Evolutionary conservation across 1,139 yeast genomes (phyloP).

Genomic region (Zygosaccharomyces sapae): DNA sequence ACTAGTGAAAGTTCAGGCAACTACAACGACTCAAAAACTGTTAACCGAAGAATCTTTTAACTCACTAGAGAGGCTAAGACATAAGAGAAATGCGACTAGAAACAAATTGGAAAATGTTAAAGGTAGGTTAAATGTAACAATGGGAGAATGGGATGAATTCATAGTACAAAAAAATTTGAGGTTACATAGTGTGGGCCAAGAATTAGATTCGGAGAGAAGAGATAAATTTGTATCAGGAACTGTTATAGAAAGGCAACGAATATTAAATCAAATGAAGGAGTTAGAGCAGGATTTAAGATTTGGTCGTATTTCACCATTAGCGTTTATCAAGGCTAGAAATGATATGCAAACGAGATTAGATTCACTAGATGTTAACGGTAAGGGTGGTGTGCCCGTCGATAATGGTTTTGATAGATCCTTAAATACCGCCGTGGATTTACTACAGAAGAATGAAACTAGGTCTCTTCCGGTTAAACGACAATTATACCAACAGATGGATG

Average conservation of each 20-base stretch:
- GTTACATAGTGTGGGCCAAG: conserved; percentile 19
- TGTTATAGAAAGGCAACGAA: conserved; percentile 19
- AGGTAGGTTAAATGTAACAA: conserved; percentile 11
- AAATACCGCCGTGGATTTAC: conserved; percentile 23
- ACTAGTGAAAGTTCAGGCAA: conserved; percentile 12
- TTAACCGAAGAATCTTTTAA: conserved; percentile 19
- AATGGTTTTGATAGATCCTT: conserved; percentile 25
- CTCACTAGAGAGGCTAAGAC: conserved; percentile 12
- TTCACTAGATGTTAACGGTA: conserved; percentile 10
- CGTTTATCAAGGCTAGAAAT: conserved; percentile 10
- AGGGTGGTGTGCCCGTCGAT: conserved; percentile 4
- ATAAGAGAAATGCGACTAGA: conserved; percentile 20
- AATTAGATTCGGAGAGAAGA: conserved; percentile 17
- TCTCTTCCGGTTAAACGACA: conserved; percentile 22
- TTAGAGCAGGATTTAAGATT: conserved; percentile 18
- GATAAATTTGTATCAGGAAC: conserved; percentile 10
- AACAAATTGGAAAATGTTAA: conserved; percentile 19
- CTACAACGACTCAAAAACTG: conserved; percentile 18
- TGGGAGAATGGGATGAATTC: conserved; percentile 15
- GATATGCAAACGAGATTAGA: conserved; percentile 21
- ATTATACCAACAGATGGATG: conserved; percentile 20
- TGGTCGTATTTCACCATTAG: conserved; percentile 16
- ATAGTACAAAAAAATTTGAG: conserved; percentile 17
- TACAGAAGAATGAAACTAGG: conserved; percentile 23
- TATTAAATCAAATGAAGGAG: conserved; percentile 18